These are phyloP conservation scores for Ganoderma resinaceum DNA, from an alignment of 1,284 basidiomycete species.

Conservation along the genomic window DNA sequence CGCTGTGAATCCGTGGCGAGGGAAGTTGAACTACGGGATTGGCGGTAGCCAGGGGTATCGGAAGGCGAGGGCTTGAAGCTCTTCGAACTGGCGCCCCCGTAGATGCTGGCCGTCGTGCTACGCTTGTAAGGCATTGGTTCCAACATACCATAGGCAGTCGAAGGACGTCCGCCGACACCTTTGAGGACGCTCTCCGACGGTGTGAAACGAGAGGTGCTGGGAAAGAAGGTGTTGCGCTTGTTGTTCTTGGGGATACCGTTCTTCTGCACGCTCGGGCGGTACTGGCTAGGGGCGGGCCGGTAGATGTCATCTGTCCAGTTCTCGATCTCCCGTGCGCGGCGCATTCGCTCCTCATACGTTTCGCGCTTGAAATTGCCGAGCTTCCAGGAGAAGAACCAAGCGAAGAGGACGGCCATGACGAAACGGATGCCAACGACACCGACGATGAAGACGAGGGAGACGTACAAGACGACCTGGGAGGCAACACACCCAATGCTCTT, in stretches of 20 bases:
- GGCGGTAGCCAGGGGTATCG: conserved; percentile 76
- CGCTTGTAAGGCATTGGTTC: conserved; percentile 71
- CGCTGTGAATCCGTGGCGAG: conserved; percentile 56
- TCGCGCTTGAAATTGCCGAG: conserved; percentile 94
- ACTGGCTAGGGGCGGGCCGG: conserved; percentile 89
- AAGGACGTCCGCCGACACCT: conserved; percentile 66
- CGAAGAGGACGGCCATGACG: conserved; percentile 95
- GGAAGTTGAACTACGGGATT: conserved; percentile 86
- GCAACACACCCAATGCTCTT: conserved; percentile 96
- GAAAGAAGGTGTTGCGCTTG: conserved; percentile 75
- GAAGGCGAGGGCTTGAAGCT: conserved; percentile 69
- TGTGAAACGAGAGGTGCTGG: conserved; percentile 88
- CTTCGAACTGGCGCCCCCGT: conserved; percentile 55
- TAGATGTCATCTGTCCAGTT: conserved; percentile 98
- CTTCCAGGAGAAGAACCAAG: conserved; percentile 97
- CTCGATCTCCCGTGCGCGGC: conserved; percentile 91
- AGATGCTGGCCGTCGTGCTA: conserved; percentile 52
- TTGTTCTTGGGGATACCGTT: conserved; percentile 66
- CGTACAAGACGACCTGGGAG: conserved; percentile 92
- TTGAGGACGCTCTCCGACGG: conserved; percentile 76
- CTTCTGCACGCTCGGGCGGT: conserved; percentile 89
- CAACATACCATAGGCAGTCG: conserved; percentile 79
- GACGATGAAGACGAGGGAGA: conserved; percentile 97
- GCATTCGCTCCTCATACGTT: conserved; percentile 94
- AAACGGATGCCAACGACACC: conserved; percentile 97